Evolutionary conservation across 305 asterid genomes (phyloP).

Genomic region (Fraxinus albicans): DNA sequence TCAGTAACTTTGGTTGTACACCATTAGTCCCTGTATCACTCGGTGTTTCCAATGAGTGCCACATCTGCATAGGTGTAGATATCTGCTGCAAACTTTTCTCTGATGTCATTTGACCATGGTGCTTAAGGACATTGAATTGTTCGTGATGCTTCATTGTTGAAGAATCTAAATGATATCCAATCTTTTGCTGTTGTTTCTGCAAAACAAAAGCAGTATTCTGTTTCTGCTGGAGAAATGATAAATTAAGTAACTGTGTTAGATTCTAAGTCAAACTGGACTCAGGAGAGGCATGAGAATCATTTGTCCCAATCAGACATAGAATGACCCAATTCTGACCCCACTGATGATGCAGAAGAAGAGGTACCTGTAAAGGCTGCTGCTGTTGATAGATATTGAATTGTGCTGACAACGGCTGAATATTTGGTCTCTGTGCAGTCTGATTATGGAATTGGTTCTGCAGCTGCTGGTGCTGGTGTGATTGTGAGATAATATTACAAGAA

Average conservation of each 20-base stretch:
- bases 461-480: conserved; percentile 18
- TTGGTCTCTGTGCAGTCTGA: conserved; percentile 19
- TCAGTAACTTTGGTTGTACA: conserved; percentile 21
- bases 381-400: conserved; percentile 27
- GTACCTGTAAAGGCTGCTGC: conserved; percentile 28
- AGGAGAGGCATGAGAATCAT: background rate
- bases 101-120: conserved; percentile 23
- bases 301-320: background rate
- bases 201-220: background rate
- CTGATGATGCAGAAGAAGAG: background rate
- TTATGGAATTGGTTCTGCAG: conserved; percentile 15
- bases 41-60: conserved; percentile 21
- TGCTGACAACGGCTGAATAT: conserved; percentile 21
- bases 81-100: conserved; percentile 17
- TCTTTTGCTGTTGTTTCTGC: conserved; percentile 16
- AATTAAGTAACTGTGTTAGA: background rate
- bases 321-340: background rate
- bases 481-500: conserved; percentile 12
- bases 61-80: background rate
- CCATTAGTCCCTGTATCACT: conserved; percentile 16
- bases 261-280: background rate
- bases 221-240: background rate
- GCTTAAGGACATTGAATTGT: conserved; percentile 22
- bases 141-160: conserved; percentile 24
- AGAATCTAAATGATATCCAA: conserved; percentile 21